These are phyloP conservation scores for Suillus paluster DNA, from an alignment of 768 basidiomycete genomes.

Conservation along the genomic window DNA sequence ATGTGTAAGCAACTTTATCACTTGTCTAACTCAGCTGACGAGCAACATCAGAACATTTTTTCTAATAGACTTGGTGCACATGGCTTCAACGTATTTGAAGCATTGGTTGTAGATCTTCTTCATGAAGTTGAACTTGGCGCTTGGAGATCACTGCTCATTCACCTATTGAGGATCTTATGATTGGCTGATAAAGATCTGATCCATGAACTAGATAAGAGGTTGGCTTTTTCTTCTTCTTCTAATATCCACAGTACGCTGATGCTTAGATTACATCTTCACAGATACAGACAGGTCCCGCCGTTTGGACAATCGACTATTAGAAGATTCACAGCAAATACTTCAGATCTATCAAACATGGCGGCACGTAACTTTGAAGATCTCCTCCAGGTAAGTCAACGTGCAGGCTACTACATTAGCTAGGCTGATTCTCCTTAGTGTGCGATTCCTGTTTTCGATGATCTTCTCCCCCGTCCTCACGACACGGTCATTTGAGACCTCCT, in stretches of 20 bases:
- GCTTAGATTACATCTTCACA: constrained; percentile 15
- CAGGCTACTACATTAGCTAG: neutral
- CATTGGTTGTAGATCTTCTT: constrained; percentile 40
- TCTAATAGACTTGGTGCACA: constrained; percentile 21
- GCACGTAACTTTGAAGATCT: constrained; percentile 43
- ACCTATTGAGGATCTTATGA: constrained; percentile 41
- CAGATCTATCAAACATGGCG: constrained; percentile 39
- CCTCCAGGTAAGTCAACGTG: constrained; percentile 24
- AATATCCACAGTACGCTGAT: neutral
- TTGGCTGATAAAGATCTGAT: constrained; percentile 5
- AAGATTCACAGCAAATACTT: constrained; percentile 34
- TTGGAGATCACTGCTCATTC: constrained; percentile 40
- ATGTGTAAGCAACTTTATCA: constrained; percentile 15
- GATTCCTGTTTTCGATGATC: constrained; percentile 17
- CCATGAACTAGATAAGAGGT: constrained; percentile 26
- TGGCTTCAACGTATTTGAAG: constrained; percentile 29
- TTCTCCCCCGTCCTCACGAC: constrained; percentile 19
- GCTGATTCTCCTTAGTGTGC: constrained; percentile 14
- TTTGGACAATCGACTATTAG: constrained; percentile 39
- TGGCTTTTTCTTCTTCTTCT: neutral
- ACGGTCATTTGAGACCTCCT: constrained; percentile 15
- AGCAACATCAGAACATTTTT: constrained; percentile 38
- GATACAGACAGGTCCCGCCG: constrained; percentile 31
- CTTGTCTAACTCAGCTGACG: neutral
- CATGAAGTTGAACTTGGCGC: constrained; percentile 45